A percentile compares a stretch with the other conserved stretches of the same genome.
phyloP scores from a whole-genome alignment of 805 yeast genomes.

The Cyberlindnera meyerae region DNA sequence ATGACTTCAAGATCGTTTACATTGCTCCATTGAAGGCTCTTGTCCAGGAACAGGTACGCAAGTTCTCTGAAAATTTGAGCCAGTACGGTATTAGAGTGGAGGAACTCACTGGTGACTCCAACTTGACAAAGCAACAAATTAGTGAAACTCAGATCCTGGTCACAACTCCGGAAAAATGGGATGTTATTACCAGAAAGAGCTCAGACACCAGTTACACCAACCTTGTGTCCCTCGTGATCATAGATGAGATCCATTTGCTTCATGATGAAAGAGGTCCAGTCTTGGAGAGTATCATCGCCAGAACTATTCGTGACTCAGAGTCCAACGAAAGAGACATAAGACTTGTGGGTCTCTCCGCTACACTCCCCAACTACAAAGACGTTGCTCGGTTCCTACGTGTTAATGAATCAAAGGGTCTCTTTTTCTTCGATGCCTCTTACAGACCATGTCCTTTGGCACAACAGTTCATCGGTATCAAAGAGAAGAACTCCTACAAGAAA shows the following conservation, averaged over 20 bases:
- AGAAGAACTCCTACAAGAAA: slow-evolving; percentile 71
- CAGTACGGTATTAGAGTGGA: slow-evolving; percentile 67
- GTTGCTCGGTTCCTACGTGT: slow-evolving; percentile 81
- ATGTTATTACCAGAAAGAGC: slow-evolving; percentile 82
- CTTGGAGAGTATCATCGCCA: slow-evolving; percentile 77
- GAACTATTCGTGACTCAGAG: slow-evolving; percentile 51
- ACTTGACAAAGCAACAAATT: slow-evolving; percentile 70
- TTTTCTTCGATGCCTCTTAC: slow-evolving; percentile 75
- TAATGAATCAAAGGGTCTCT: slow-evolving; percentile 52
- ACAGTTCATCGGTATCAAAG: slow-evolving; percentile 83
- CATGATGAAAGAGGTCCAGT: slow-evolving; percentile 97
- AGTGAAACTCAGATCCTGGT: slow-evolving; percentile 76
- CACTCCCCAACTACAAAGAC: slow-evolving; percentile 83
- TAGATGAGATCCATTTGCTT: slow-evolving; percentile 89
- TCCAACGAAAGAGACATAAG: slow-evolving; percentile 49
- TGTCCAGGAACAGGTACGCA: slow-evolving; percentile 91
- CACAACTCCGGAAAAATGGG: slow-evolving; percentile 98
- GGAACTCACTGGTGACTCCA: slow-evolving; percentile 89
- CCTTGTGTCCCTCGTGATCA: slow-evolving; percentile 64
- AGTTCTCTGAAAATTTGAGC: slow-evolving; percentile 64
- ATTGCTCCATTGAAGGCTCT: slow-evolving; percentile 92
- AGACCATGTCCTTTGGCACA: slow-evolving; percentile 93
- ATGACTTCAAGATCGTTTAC: slow-evolving; percentile 72
- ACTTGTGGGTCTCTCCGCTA: slow-evolving; percentile 85
- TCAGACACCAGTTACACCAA: slow-evolving; percentile 60